phyloP scores from a whole-genome alignment of 1,284 basidiomycete genomes.

The Ustilago vetiveriae region DNA sequence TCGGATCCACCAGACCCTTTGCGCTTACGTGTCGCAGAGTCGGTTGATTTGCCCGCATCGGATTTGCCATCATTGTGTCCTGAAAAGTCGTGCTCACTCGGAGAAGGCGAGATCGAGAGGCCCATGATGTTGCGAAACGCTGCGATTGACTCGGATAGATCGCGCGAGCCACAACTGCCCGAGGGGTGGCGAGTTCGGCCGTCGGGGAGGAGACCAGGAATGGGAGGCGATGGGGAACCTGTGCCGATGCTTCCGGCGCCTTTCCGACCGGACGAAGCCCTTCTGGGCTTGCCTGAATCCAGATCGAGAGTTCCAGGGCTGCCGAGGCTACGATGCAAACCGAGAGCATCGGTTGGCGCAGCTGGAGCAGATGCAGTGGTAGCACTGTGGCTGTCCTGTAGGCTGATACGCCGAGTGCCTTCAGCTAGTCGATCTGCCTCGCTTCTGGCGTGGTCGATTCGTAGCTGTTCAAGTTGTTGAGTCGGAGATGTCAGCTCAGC shows the following conservation, averaged over 20 bases:
- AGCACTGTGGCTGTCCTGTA: slow-evolving; percentile 5
- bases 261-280: slow-evolving; percentile 7
- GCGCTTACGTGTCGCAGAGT: slow-evolving; percentile 28
- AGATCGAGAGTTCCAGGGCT: slow-evolving; percentile 7
- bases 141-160: slow-evolving; percentile 40
- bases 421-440: slow-evolving; percentile 26
- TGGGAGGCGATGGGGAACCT: slow-evolving; percentile 21
- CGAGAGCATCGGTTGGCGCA: slow-evolving; percentile 10
- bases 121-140: slow-evolving; percentile 44
- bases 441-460: slow-evolving; percentile 26
- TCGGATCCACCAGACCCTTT: slow-evolving; percentile 23
- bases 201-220: slow-evolving; percentile 42
- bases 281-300: background rate
- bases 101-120: slow-evolving; percentile 35
- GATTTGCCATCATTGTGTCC: slow-evolving; percentile 12
- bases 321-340: slow-evolving; percentile 9
- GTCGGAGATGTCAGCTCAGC: slow-evolving; percentile 40
- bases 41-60: slow-evolving; percentile 12
- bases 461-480: slow-evolving; percentile 36
- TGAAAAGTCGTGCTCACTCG: slow-evolving; percentile 18
- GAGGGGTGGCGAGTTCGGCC: slow-evolving; percentile 48
- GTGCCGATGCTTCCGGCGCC: slow-evolving; percentile 16
- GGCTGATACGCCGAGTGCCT: slow-evolving; percentile 19
- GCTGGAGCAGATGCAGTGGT: slow-evolving; percentile 10
- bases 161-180: slow-evolving; percentile 36